Evolutionary conservation across 495 filamentous ascomycete species (phyloP), one percentile per base, ranked within the genome.

Genomic region (Hypomontagnella submonticulosa): DNA sequence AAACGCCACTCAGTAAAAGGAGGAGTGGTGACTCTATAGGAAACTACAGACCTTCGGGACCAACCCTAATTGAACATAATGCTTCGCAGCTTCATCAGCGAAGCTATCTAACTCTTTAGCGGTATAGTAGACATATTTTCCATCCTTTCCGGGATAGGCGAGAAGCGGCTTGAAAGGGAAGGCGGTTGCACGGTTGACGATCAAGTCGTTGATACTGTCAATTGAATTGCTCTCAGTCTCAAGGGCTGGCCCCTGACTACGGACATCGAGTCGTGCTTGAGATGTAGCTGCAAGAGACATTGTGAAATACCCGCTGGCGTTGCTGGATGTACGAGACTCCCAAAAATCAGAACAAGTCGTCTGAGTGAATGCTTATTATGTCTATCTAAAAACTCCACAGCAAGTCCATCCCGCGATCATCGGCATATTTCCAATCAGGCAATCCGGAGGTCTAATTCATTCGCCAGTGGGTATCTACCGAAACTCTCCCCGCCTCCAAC

Each of bases 91-190:
- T 8, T 70, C 65, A 20, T 77, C 71, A 33, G 74, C 77, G 37
- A 77, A 70, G 6, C 18, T 42, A 61, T 77, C 58, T 4, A 79
- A 49, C 72, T 79, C 66, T 12, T 58, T 65, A 5, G 74, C 73
- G 1, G 75, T 77, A 41, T 77, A 77, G 38, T 77, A 75, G 9
- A 57, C 62, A 62, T 77, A 77, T 36, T 77, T 59, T 2, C 50
- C 41, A 20, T 63, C 53, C 18, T 38, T 50, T n/a, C 66, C 73
- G 0, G 75, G 77, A 53, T 77, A 79, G 0, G 73, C 74, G 12
- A 77, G 71, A 4, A 77, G 70, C 8, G 73, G 66, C 51, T 75
- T 51, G 12, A 70, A 69, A 13, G 42, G 61, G 23, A 61, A 54
- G 1, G 65, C 68, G 41, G 57, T 42, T 3, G 71, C 71, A 55